Evolutionary conservation across 352 stramenopile species (phyloP).

Genomic region (Elongisporangium undulatum): DNA sequence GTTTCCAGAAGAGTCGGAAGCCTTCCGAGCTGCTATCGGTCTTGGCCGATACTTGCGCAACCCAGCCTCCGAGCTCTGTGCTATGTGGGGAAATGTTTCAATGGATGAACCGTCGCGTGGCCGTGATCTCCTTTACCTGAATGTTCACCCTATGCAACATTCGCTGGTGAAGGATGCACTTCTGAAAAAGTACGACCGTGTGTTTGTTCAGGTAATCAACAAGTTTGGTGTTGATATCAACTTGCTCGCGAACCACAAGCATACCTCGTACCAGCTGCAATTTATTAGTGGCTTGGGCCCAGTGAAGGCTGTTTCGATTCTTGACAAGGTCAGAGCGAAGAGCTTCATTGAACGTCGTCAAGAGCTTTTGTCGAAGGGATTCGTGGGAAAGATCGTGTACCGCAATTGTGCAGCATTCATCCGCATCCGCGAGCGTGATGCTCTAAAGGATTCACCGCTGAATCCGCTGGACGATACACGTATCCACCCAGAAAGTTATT

Average conservation of each 20-base stretch:
- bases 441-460: conserved; percentile 75
- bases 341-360: conserved; percentile 85
- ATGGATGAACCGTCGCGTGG: conserved; percentile 75
- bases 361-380: conserved; percentile 79
- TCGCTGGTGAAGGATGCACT: conserved; percentile 83
- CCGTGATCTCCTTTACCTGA: conserved; percentile 80
- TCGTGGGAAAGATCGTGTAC: conserved; percentile 85
- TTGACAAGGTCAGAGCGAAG: conserved; percentile 83
- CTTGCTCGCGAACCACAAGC: conserved; percentile 85
- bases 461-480: conserved; percentile 86
- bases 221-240: conserved; percentile 89
- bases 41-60: conserved; percentile 83
- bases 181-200: conserved; percentile 81
- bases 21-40: conserved; percentile 70
- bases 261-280: conserved; percentile 83
- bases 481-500: conserved; percentile 89
- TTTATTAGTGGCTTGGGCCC: conserved; percentile 85
- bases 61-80: conserved; percentile 77
- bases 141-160: conserved; percentile 84
- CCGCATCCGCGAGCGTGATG: conserved; percentile 83
- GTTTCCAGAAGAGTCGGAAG: conserved; percentile 81
- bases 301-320: conserved; percentile 70
- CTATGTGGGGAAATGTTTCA: conserved; percentile 82
- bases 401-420: conserved; percentile 85
- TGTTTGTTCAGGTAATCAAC: conserved; percentile 84